Base-by-base conservation (phyloP, 192 early-diverging fungal genomes). In the Coemansia asiatica region DNA sequence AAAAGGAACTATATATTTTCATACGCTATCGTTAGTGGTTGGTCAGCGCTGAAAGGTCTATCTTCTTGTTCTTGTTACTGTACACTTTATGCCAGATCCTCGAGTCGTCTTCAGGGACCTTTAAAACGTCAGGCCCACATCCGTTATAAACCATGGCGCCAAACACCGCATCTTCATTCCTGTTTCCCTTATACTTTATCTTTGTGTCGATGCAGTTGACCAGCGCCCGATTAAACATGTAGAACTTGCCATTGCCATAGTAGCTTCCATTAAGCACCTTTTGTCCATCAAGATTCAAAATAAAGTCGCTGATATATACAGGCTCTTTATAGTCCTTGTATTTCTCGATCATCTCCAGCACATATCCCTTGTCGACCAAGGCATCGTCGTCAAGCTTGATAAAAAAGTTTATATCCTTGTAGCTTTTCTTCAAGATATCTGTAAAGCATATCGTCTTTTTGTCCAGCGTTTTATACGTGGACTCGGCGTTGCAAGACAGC, bases 191-290 rank as follows among this genome's bases (percentile, higher is more conserved):
- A 46, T 68, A 76, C 31, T 6, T n/a, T 15, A 76, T 55, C 3
- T 61, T 31, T 1, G 64, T 55, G 19, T 71, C 64, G 0, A 71
- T 56, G 53, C 74, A 76, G 27, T 71, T 57, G 4, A 68, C 18
- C 40, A 77, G 62, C 33, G 26, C 56, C 13, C 69, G 61, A 47
- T 77, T 77, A 44, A 77, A 71, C 69, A 77, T 71, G 66, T 77
- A 77, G 33, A 77, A 77, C 47, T 77, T 77, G 25, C 75, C 75
- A 27, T 77, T 77, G 22, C 69, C 75, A 26, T 71, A 71, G 40
- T 56, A 60, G 29, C 31, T 63, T 10, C 51, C 61, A 26, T 67
- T 63, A 12, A 77, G 35, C 12, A 29, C 23, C 15, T 76, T 67
- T 4, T 6, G 13, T 2, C 15, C 0, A 28, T 76, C 74, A 13